Evolutionary conservation across 495 filamentous ascomycete genomes (phyloP), one percentile per base, ranked within the genome.

Genomic region (Bacidia rubella): DNA sequence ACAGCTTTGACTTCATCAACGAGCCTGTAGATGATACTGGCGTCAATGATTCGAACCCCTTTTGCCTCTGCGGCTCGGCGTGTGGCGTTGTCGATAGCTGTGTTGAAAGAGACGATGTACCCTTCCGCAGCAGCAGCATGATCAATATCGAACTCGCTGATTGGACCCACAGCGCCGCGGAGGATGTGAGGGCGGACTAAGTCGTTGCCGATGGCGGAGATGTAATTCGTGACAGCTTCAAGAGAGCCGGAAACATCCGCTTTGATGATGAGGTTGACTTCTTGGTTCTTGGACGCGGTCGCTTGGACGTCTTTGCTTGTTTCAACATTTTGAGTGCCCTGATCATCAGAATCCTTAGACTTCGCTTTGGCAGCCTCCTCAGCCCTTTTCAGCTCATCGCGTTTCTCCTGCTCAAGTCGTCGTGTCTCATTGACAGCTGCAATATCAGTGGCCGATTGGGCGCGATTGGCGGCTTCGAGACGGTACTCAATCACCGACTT

Each of bases 211-310:
- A 95, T 68, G 51, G 79, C 74, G 20, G 77, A 68, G 54, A 97
- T 71, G 12, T 82, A 76, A 48, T 85, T 82, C 48, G 82, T 65
- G 7, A 96, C 83, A 3, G 92, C 92, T 65, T 99, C 92, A 5
- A 88, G 90, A 1, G 89, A 95, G 10, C 92, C 92, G 51, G 79
- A 80, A 15, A 97, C 92, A 62, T 99, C 93, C 41, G 80, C 89
- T 68, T 96, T 97, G 68, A 99, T 71, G 41, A 90, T 75, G 67
- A 95, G 88, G 55, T 80, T 77, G 49, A 95, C 71, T n/a, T 78
- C 62, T 53, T 84, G 79, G 5, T 76, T 72, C 10, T 47, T 56
- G 12, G 57, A 54, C 12, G 53, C 26, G 15, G 48, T 58, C 47
- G 60, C 47, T 23, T 57, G 59, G 0, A 35, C 40, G 27, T 41